Evolutionary conservation across 371 early-diverging fungal species (phyloP), one percentile per base, ranked within the genome.

Genomic region (Mucor saturninus): DNA sequence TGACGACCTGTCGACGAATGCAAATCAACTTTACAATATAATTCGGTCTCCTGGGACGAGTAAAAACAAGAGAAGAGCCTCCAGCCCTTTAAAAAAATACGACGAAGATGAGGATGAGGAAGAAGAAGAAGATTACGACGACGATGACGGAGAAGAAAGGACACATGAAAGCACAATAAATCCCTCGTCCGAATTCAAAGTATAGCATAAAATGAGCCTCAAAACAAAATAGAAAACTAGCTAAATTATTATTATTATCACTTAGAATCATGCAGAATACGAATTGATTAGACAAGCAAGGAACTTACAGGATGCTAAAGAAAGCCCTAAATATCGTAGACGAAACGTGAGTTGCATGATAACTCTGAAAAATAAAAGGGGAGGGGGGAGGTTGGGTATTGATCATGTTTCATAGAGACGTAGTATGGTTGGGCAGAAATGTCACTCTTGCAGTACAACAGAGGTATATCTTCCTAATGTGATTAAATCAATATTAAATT

Each of bases 401-500:
- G n/a, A 46, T 21, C 21, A 21, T 46, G 8, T 51, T 53, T 45
- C 54, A 38, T 61, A 76, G 77, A 76, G 69, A 61, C 68, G 66
- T 30, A 76, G 53, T 54, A 71, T 68, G 61, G 50, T 66, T 21
- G 76, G 76, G 1, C 83, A 81, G 11, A 76, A 76, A 35, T 86
- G 86, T 31, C 83, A 84, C 49, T 83, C 86, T 26, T 89, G 89
- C 59, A 75, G 77, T 59, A 79, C 81, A 31, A 79, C 84, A n/a
- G 80, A 84, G 46, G 46, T 46, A 21, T 21, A 21, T 21, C 8
- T 8, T 21, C 21, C 3, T 45, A 15, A 13, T 46, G 6, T 26
- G 21, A 9, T 13, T 42, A 42, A 4, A 21, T 46, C 21, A 21
- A 43, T 46, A 46, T 46, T 7, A 35, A 6, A 35, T 8, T 35